Evolutionary conservation across 106 monocot species (phyloP), one percentile per base, ranked within the genome.

Genomic region (Posidonia australis): DNA sequence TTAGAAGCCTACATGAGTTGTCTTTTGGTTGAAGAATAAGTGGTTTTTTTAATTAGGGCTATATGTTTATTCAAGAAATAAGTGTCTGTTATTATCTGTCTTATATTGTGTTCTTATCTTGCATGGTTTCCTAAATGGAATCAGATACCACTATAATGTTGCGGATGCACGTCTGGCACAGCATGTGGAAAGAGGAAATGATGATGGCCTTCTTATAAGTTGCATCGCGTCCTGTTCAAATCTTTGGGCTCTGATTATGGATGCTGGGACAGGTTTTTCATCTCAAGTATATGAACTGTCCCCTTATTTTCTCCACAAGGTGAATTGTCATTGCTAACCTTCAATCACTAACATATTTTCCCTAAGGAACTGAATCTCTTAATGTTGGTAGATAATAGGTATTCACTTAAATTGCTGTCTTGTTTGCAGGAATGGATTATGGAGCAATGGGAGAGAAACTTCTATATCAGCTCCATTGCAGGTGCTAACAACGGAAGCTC

Each of bases 101-200:
- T n/a, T n/a, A n/a, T n/a, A n/a, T n/a, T n/a, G n/a, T n/a, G n/a
- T n/a, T n/a, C n/a, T n/a, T n/a, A n/a, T n/a, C n/a, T n/a, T n/a
- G n/a, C n/a, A n/a, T n/a, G n/a, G n/a, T n/a, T n/a, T n/a, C n/a
- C n/a, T n/a, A n/a, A n/a, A n/a, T n/a, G n/a, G n/a, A n/a, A n/a
- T n/a, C 54, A 88, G 89, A 62, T 89, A 89, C 52, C 84, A 89
- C 60, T 89, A 84, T 65, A 89, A 89, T 70, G 89, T 89, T 43
- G 74, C 84, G 32, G 84, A 89, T 79, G 62, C 64, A 63, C 77
- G 89, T 11, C 61, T 89, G 49, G 72, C 71, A 32, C 84, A 89
- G 43, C 84, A 89, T 68, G 79, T 89, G 41, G 77, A 75, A 21
- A 79, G 72, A 76, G 89, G 89, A 42, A 82, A 82, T 72, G 84